phyloP scores from a whole-genome alignment of 2,329 filamentous ascomycete species.

The Diplodia seriata region DNA sequence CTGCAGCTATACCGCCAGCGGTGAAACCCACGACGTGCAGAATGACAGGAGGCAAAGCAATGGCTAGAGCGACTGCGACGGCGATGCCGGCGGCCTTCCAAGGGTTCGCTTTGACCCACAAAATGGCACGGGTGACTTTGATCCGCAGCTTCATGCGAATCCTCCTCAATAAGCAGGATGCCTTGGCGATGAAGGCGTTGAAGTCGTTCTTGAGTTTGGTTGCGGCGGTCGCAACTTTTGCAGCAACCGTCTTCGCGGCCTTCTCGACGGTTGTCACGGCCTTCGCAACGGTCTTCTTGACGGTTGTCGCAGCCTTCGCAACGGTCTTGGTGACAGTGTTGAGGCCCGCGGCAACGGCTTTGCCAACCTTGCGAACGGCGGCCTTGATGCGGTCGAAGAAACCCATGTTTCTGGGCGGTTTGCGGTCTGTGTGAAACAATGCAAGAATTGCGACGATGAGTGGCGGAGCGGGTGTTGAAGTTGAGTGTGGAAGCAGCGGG shows the following conservation, averaged over 20 bases:
- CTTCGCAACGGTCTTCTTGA: background rate
- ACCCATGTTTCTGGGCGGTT: background rate
- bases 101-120: slow-evolving; percentile 36
- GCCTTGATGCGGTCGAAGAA: background rate
- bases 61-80: slow-evolving; percentile 34
- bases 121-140: background rate
- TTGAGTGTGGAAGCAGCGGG: background rate
- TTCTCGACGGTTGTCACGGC: background rate
- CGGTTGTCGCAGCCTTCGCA: background rate
- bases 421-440: background rate
- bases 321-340: background rate
- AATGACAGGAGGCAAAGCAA: slow-evolving; percentile 33
- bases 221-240: background rate
- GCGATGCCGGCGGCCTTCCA: slow-evolving; percentile 37
- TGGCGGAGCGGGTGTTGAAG: background rate
- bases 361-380: background rate
- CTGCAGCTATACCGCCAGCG: slow-evolving; percentile 37
- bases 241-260: background rate
- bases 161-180: background rate
- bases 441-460: background rate
- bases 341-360: background rate
- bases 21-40: slow-evolving; percentile 39
- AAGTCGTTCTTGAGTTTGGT: background rate
- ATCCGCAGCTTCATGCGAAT: background rate
- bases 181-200: background rate